phyloP scores from a whole-genome alignment of 1,284 basidiomycete species.

The Trametes sp. region DNA sequence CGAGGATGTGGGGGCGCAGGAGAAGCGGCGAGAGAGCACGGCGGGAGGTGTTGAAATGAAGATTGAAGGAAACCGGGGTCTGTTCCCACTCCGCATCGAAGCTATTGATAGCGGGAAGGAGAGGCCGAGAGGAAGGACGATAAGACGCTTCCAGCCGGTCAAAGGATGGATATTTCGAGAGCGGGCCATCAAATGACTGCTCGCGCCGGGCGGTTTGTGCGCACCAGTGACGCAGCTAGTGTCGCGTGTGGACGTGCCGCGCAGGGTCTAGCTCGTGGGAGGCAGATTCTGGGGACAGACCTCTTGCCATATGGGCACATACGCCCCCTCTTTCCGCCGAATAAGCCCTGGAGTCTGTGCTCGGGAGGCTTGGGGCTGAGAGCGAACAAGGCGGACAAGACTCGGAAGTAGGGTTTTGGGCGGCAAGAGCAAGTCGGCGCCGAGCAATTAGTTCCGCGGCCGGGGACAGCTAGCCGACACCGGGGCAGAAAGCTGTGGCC shows the following conservation, averaged over 20 bases:
- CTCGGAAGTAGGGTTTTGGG: slow-evolving; percentile 6
- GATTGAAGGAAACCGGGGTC: slow-evolving; percentile 14
- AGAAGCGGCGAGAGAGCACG: not conserved
- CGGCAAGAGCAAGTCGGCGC: not conserved
- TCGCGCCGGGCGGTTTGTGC: not conserved
- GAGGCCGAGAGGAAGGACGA: slow-evolving; percentile 19
- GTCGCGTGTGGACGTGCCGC: slow-evolving; percentile 6
- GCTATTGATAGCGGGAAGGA: slow-evolving; percentile 26
- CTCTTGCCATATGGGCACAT: not conserved
- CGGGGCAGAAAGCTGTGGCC: not conserved
- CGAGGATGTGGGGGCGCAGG: slow-evolving; percentile 21
- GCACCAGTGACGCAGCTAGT: slow-evolving; percentile 8
- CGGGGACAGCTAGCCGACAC: slow-evolving; percentile 1
- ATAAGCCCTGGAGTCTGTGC: not conserved
- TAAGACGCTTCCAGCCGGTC: slow-evolving; percentile 24
- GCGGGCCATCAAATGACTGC: slow-evolving; percentile 13
- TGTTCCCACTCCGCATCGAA: slow-evolving; percentile 25
- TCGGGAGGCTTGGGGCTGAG: not conserved
- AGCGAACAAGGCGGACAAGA: slow-evolving; percentile 3
- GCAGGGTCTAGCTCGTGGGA: not conserved
- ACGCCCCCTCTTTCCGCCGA: not conserved
- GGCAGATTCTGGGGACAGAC: not conserved
- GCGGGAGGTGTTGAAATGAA: slow-evolving; percentile 21
- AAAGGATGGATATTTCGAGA: slow-evolving; percentile 15
- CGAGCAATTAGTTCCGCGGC: not conserved